A percentile compares a stretch with the other conserved stretches of the same genome.
Conservation (phyloP, 2,329 filamentous ascomycete species). For the Ceratocystis harringtonii region DNA sequence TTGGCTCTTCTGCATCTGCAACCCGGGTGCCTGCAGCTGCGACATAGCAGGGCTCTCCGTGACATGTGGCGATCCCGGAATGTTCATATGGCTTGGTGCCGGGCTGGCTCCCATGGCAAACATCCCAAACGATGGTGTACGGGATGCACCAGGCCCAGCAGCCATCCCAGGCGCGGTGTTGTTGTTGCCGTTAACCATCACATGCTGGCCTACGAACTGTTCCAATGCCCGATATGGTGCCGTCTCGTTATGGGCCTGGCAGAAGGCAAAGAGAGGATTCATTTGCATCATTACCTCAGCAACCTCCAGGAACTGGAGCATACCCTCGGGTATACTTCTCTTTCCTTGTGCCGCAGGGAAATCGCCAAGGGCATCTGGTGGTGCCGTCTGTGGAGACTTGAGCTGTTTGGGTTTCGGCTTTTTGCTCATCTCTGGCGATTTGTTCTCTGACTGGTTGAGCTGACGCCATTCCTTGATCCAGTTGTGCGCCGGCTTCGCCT, state of each 20-base stretch:
- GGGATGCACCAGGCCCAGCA: slow-evolving; percentile 24
- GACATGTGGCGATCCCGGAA: slow-evolving; percentile 44
- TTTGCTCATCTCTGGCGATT: slow-evolving; percentile 52
- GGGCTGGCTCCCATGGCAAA: slow-evolving; percentile 47
- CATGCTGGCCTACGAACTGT: slow-evolving; percentile 38
- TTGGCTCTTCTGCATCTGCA: slow-evolving; percentile 53
- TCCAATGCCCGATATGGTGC: slow-evolving; percentile 45
- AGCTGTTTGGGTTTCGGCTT: slow-evolving; percentile 44
- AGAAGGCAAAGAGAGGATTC: slow-evolving; percentile 47
- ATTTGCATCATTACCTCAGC: slow-evolving; percentile 53
- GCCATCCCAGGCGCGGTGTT: slow-evolving; percentile 26
- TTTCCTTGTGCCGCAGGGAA: slow-evolving; percentile 46
- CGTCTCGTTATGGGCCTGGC: slow-evolving; percentile 38
- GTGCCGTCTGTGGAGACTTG: slow-evolving; percentile 44
- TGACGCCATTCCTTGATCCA: slow-evolving; percentile 53
- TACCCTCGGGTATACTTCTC: slow-evolving; percentile 40
- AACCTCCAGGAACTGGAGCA: slow-evolving; percentile 52
- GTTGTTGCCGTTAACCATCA: slow-evolving; percentile 34
- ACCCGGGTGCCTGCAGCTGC: slow-evolving; percentile 48
- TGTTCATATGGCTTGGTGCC: slow-evolving; percentile 42
- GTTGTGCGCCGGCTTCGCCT: slow-evolving; percentile 44
- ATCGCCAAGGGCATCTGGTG: slow-evolving; percentile 41
- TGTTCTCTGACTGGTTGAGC: slow-evolving; percentile 38
- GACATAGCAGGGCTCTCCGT: slow-evolving; percentile 46
- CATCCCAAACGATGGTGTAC: slow-evolving; percentile 41